phyloP scores from a whole-genome alignment of 2,329 filamentous ascomycete species.

The Pseudogymnoascus sp. region DNA sequence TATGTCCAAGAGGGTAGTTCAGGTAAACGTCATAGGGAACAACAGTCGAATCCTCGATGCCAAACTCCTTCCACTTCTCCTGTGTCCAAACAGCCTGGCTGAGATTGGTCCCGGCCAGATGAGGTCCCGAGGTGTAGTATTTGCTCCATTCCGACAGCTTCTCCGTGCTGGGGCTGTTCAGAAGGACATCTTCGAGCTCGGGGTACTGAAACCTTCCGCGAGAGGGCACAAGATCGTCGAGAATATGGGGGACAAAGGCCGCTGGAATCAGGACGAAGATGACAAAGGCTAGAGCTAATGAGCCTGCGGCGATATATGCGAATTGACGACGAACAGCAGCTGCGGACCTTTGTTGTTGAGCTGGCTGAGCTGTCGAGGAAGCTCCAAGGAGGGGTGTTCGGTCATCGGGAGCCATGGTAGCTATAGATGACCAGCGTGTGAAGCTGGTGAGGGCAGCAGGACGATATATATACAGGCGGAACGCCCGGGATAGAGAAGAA shows the following conservation, averaged over 20 bases:
- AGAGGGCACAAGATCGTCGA: constrained; percentile 23
- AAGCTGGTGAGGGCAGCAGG: not conserved
- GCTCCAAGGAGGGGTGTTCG: constrained; percentile 59
- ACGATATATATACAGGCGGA: not conserved
- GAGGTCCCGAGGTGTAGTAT: constrained; percentile 70
- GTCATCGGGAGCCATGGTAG: constrained; percentile 31
- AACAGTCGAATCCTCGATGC: constrained; percentile 50
- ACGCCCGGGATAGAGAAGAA: not conserved
- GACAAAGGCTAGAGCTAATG: constrained; percentile 36
- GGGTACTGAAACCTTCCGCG: constrained; percentile 33
- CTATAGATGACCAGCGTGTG: not conserved
- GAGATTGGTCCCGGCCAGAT: constrained; percentile 69
- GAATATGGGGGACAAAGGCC: constrained; percentile 32
- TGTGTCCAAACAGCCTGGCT: constrained; percentile 66
- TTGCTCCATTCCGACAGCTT: constrained; percentile 62
- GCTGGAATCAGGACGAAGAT: constrained; percentile 38
- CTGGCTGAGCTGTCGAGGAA: constrained; percentile 45
- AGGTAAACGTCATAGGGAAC: constrained; percentile 67
- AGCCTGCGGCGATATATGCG: constrained; percentile 53
- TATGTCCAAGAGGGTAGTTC: constrained; percentile 67
- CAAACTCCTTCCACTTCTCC: constrained; percentile 64
- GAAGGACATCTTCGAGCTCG: constrained; percentile 46
- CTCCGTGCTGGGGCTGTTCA: constrained; percentile 48
- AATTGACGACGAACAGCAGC: constrained; percentile 56
- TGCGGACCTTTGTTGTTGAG: constrained; percentile 38